Evolutionary conservation across 2,329 filamentous ascomycete genomes (phyloP).

Genomic region (Trichoderma simmonsii): DNA sequence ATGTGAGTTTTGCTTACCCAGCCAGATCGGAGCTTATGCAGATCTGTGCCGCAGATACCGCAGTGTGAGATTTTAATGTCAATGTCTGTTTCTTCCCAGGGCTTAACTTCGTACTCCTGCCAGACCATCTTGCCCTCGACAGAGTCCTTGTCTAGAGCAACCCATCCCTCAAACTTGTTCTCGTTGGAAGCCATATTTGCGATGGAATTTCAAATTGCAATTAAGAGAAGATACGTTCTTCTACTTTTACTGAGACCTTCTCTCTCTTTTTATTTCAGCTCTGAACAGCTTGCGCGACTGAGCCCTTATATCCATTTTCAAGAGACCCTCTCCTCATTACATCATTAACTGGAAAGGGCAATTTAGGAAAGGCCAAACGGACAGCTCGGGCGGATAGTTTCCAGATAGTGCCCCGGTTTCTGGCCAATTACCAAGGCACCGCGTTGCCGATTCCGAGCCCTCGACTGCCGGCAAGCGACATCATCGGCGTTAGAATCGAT

Average conservation of each 20-base stretch:
- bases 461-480: background rate
- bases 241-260: background rate
- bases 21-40: constrained; percentile 13
- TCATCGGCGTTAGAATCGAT: constrained; percentile 1
- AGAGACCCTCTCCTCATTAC: background rate
- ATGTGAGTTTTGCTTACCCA: constrained; percentile 1
- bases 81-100: constrained; percentile 13
- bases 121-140: constrained; percentile 12
- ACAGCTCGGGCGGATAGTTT: background rate
- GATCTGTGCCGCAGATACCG: constrained; percentile 5
- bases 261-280: background rate
- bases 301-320: background rate
- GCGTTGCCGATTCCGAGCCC: background rate
- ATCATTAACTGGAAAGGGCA: background rate
- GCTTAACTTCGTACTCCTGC: background rate
- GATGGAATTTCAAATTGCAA: background rate
- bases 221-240: background rate
- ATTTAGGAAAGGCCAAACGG: background rate
- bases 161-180: constrained; percentile 11
- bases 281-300: background rate
- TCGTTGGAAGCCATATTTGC: background rate
- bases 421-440: background rate
- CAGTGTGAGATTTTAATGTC: constrained; percentile 16
- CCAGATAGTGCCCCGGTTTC: background rate
- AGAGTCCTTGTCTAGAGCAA: background rate